Base-by-base conservation (phyloP, 108 stramenopile species). In the Ochromonas danica region DNA sequence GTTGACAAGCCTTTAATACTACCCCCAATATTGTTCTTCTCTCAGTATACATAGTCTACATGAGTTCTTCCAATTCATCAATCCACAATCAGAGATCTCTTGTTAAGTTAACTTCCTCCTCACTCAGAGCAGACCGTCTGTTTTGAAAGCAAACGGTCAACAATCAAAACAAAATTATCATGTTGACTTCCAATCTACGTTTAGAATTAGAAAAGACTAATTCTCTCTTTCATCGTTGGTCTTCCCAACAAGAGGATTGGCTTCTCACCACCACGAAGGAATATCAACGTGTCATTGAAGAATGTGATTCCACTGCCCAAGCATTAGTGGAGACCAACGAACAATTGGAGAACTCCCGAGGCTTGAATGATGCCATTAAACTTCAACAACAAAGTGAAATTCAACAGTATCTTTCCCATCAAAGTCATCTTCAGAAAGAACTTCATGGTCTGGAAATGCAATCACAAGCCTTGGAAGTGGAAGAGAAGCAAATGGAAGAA, bases 311-410 rank as follows among this genome's bases (percentile, higher is more conserved):
- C 6, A 67, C 63, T 36, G 33, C 6, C 3, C 30, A 67, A 67
- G 63, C 63, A 3, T 33, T 67, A 36, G 10, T 3, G 6, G 25
- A 28, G 3, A 22, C 17, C 17, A 25, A 67, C 25, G 10, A 67
- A 67, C 63, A 67, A 67, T 67, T 67, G 25, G 63, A 67, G 25
- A 25, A 22, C 3, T 67, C 63, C 10, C 63, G 63, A 67, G 63
- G 14, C 25, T 10, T 33, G 3, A 67, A 67, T 36, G 31, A 67
- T 67, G 63, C 63, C 31, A 67, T 67, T 25, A 67, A 67, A 67
- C 63, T 14, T 6, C 63, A 33, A 10, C 63, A 67, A 67, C 63
- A 36, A 67, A 31, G 6, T 14, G 63, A 67, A 67, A 67, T 67
- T 67, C 30, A 67, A 36, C 63, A 67, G 25, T 14, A 14, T 51